Base-by-base conservation (phyloP, 441 rosid species). In the Jatropha multifida region DNA sequence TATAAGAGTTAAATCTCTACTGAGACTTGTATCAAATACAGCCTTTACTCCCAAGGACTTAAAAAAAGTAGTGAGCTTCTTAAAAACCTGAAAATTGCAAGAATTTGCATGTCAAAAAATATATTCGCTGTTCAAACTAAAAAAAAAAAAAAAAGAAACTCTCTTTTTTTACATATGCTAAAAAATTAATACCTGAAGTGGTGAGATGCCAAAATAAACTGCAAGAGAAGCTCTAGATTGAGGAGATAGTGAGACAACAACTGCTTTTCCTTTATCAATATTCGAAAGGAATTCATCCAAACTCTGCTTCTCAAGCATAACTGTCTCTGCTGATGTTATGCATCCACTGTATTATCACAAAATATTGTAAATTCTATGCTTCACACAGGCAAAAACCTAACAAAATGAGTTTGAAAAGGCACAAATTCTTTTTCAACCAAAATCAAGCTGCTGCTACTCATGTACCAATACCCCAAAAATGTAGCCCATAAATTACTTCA, bases 271-370 rank as follows among this genome's bases (percentile, higher is more conserved):
- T 73, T 83, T 85, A 74, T 81, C 74, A 62, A 93, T 82, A 54
- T 88, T 88, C 32, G 91, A 86, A 73, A 96, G 87, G 74, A 96
- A 94, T 78, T 91, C 99, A 44, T 90, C 94, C 82, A 87, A 86
- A 85, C 98, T 92, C 79, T 96, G 98, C 83, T 92, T 96, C 93
- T 96, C 97, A 11, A 96, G 97, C 97, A 96, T 91, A 73, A 94
- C 92, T 0, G 97, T 89, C 86, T 96, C 99, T 0, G 98, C 98
- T 3, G 99, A 90, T n/a, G 99, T 94, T 63, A 96, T 91, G 81
- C 98, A 94, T 44, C 98, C 99, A 68, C 99, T 96, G 81, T 80
- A 86, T 15, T 8, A 20, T 38, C 51, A 75, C 27, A 68, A 69
- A 41, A 55, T 76, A 75, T 18, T 26, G 41, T 54, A 70, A 72